These are phyloP conservation scores for Metroxylon sagu DNA, from an alignment of 176 grass and related monocot genomes.

Conservation along the genomic window DNA sequence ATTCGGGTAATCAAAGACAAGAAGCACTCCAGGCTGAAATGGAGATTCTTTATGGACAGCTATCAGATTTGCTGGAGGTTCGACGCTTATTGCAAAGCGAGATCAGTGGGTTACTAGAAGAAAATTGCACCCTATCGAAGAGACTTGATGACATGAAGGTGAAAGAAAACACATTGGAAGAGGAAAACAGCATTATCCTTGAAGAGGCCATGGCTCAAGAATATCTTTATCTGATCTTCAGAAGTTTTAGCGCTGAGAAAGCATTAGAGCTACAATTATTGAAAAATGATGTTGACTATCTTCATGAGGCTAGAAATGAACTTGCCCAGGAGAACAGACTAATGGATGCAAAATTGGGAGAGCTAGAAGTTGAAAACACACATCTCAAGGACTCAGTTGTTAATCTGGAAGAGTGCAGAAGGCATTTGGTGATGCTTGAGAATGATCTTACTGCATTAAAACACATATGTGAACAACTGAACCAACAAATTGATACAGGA, in stretches of 20 bases:
- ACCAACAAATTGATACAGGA: slow-evolving; percentile 30
- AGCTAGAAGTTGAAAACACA: slow-evolving; percentile 51
- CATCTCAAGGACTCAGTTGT: slow-evolving; percentile 13
- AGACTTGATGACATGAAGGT: slow-evolving; percentile 35
- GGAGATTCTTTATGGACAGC: slow-evolving; percentile 59
- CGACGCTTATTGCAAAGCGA: slow-evolving; percentile 52
- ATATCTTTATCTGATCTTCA: slow-evolving; percentile 48
- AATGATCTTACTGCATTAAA: slow-evolving; percentile 42
- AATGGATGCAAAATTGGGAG: slow-evolving; percentile 49
- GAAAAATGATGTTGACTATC: slow-evolving; percentile 27
- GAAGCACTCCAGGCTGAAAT: slow-evolving; percentile 59
- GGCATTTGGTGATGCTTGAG: slow-evolving; percentile 18
- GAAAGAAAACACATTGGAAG: slow-evolving; percentile 36
- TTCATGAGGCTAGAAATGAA: slow-evolving; percentile 42
- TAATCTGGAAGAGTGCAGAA: neutral
- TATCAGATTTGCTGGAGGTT: slow-evolving; percentile 64
- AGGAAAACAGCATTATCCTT: slow-evolving; percentile 41
- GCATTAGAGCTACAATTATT: slow-evolving; percentile 35
- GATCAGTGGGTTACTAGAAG: slow-evolving; percentile 53
- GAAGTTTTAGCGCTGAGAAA: slow-evolving; percentile 50
- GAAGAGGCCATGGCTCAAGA: slow-evolving; percentile 49
- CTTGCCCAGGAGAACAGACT: slow-evolving; percentile 46
- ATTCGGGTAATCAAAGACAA: slow-evolving; percentile 41
- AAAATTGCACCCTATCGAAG: slow-evolving; percentile 56
- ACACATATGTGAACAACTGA: slow-evolving; percentile 33